Evolutionary conservation across 1,139 yeast species (phyloP).

Genomic region (Candida sanyaensis): DNA sequence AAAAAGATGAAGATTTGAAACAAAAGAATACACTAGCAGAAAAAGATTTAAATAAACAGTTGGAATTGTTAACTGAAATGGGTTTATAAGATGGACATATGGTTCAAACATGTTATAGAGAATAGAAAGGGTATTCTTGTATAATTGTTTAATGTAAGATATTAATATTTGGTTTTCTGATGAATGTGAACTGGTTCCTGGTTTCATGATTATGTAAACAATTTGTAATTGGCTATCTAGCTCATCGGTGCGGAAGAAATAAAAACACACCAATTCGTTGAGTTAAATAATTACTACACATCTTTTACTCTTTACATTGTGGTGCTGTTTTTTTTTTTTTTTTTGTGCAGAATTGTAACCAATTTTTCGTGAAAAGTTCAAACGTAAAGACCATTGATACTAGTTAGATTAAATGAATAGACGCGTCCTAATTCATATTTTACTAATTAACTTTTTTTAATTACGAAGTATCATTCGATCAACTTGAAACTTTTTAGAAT

Average conservation of each 20-base stretch:
- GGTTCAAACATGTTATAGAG: neutral
- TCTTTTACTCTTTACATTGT: too few relatives aligned
- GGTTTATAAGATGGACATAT: slow-evolving; percentile 26
- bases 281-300: too few relatives aligned
- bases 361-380: neutral
- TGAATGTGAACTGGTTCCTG: neutral
- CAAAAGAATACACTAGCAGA: slow-evolving; percentile 46
- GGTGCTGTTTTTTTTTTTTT: too few relatives aligned
- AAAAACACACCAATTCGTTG: too few relatives aligned
- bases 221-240: neutral
- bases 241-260: too few relatives aligned
- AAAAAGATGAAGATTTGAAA: slow-evolving; percentile 38
- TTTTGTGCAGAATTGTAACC: neutral
- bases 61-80: slow-evolving; percentile 60
- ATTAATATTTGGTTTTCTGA: neutral
- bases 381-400: too few relatives aligned
- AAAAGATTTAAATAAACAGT: slow-evolving; percentile 53
- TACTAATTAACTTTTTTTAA: neutral
- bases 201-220: neutral
- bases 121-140: neutral
- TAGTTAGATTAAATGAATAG: too few relatives aligned
- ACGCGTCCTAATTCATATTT: too few relatives aligned
- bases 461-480: neutral
- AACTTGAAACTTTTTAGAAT: neutral
- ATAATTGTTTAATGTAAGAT: neutral